Evolutionary conservation across 805 yeast species (phyloP).

Genomic region (Starmerella apis): DNA sequence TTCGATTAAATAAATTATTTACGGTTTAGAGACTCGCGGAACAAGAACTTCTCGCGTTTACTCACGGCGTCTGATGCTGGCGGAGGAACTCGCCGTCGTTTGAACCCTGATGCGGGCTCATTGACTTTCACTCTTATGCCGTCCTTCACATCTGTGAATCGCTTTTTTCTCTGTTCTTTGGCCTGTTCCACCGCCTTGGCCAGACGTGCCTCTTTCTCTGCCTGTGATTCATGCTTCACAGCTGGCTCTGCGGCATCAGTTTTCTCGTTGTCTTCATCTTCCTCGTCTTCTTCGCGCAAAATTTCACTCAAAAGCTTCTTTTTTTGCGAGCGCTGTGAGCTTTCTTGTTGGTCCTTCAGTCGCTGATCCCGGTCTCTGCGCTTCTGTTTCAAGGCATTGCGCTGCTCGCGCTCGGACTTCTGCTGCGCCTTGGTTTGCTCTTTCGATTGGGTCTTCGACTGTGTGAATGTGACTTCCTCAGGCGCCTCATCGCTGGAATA

Average conservation of each 20-base stretch:
- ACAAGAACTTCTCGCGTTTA: slow-evolving; percentile 27
- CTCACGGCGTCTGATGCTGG: slow-evolving; percentile 15
- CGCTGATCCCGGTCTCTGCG: slow-evolving; percentile 27
- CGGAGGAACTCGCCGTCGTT: slow-evolving; percentile 27
- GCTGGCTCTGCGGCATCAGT: slow-evolving; percentile 11
- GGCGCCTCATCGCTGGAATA: slow-evolving; percentile 31
- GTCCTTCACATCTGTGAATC: slow-evolving; percentile 19
- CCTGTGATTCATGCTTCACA: slow-evolving; percentile 5
- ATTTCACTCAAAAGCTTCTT: slow-evolving; percentile 25
- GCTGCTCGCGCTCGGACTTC: slow-evolving; percentile 13
- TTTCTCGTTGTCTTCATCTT: slow-evolving; percentile 12
- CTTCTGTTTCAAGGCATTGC: slow-evolving; percentile 22
- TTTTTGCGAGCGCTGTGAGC: slow-evolving; percentile 19
- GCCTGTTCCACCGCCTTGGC: slow-evolving; percentile 2
- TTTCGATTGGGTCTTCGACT: slow-evolving; percentile 17
- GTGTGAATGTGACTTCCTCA: slow-evolving; percentile 29
- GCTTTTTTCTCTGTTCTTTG: slow-evolving; percentile 12
- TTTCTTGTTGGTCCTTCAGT: slow-evolving; percentile 21
- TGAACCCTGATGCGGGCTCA: slow-evolving; percentile 13
- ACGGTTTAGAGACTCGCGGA: slow-evolving; percentile 22
- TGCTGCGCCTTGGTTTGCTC: slow-evolving; percentile 12
- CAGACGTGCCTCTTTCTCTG: slow-evolving; percentile 10
- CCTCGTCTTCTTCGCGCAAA: slow-evolving; percentile 19
- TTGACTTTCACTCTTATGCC: slow-evolving; percentile 27
- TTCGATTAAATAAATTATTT: not conserved